Conservation (phyloP, 257 asterid genomes). For the Coffea canephora region DNA sequence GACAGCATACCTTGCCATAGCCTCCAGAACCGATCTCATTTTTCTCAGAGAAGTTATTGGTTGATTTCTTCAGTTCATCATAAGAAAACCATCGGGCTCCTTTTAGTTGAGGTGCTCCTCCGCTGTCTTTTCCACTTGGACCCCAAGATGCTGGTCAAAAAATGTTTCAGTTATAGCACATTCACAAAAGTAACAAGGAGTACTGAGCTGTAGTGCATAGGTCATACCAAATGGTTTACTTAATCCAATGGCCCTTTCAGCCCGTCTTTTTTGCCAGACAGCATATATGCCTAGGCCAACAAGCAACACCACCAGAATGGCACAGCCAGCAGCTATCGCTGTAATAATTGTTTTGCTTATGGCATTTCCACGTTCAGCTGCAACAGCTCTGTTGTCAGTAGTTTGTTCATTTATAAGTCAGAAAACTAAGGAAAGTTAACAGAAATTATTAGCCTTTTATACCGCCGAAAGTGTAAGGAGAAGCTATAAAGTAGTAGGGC, state of each 20-base stretch:
- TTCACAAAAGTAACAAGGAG: neutral
- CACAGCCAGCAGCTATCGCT: slow-evolving; percentile 72
- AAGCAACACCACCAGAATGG: slow-evolving; percentile 57
- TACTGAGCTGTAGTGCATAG: neutral
- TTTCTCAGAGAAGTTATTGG: slow-evolving; percentile 64
- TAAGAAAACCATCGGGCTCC: slow-evolving; percentile 82
- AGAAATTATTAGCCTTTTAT: slow-evolving; percentile 3
- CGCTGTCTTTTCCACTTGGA: slow-evolving; percentile 64
- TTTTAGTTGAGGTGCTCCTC: slow-evolving; percentile 76
- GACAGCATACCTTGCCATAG: slow-evolving; percentile 71
- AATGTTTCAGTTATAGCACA: slow-evolving; percentile 11
- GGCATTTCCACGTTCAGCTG: slow-evolving; percentile 50
- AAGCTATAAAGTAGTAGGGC: slow-evolving; percentile 82
- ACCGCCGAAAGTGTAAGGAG: slow-evolving; percentile 71
- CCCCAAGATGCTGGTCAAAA: slow-evolving; percentile 67
- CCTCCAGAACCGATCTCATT: slow-evolving; percentile 84
- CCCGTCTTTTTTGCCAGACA: slow-evolving; percentile 69
- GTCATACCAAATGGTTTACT: slow-evolving; percentile 84
- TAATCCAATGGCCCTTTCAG: slow-evolving; percentile 76
- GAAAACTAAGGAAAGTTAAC: neutral
- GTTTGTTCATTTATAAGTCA: neutral
- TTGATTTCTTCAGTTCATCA: slow-evolving; percentile 62
- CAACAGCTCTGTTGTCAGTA: slow-evolving; percentile 11
- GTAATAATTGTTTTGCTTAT: slow-evolving; percentile 48
- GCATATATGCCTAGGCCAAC: slow-evolving; percentile 67